These are phyloP conservation scores for Asterionellopsis glacialis DNA, from an alignment of 108 stramenopile species.

Conservation along the genomic window DNA sequence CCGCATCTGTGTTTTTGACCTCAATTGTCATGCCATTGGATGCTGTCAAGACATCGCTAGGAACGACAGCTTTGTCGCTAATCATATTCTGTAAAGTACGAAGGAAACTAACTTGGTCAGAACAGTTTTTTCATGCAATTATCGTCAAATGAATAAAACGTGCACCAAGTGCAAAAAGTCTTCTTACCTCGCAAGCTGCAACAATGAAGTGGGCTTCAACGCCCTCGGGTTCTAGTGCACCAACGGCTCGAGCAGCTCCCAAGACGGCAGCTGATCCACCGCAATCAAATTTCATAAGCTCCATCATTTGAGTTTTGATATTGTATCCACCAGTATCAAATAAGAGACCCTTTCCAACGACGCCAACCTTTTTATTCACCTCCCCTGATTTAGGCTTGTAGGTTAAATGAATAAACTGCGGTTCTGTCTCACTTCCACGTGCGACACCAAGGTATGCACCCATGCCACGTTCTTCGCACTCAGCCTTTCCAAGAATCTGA, in stretches of 20 bases:
- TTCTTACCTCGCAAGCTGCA: slow-evolving; percentile 77
- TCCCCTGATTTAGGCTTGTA: slow-evolving; percentile 57
- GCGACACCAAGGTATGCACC: slow-evolving; percentile 92
- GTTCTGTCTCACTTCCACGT: slow-evolving; percentile 87
- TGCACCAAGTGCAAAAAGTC: slow-evolving; percentile 1
- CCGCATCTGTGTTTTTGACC: slow-evolving; percentile 96
- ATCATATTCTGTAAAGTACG: slow-evolving; percentile 88
- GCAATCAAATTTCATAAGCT: slow-evolving; percentile 99
- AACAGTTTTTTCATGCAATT: neutral
- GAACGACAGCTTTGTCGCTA: slow-evolving; percentile 83
- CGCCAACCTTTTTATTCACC: slow-evolving; percentile 81
- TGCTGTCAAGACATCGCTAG: slow-evolving; percentile 93
- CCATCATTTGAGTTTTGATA: slow-evolving; percentile 98
- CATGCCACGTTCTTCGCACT: slow-evolving; percentile 91
- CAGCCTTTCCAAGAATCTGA: slow-evolving; percentile 75
- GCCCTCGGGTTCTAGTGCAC: slow-evolving; percentile 59
- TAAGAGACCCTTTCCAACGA: slow-evolving; percentile 93
- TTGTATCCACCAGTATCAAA: slow-evolving; percentile 99
- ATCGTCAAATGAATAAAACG: neutral
- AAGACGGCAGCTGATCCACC: slow-evolving; percentile 86
- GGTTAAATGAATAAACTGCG: slow-evolving; percentile 95
- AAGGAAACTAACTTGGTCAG: neutral
- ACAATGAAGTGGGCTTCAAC: slow-evolving; percentile 90
- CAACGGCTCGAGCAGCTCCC: slow-evolving; percentile 85
- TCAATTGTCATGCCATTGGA: slow-evolving; percentile 98